These are phyloP conservation scores for Neodidymelliopsis sp. DNA, from an alignment of 2,329 filamentous ascomycete genomes.

Conservation along the genomic window DNA sequence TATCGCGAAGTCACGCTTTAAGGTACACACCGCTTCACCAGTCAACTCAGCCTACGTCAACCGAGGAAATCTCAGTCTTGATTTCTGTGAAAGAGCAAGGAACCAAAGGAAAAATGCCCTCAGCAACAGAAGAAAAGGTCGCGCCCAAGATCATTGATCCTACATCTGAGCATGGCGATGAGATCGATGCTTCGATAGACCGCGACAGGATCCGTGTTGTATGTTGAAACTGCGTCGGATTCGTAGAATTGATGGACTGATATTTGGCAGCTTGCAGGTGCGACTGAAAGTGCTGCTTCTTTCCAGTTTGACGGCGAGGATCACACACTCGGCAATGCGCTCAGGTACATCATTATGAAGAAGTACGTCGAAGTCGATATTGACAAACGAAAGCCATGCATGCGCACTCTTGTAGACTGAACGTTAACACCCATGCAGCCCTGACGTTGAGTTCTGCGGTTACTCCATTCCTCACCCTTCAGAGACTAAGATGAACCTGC, in stretches of 20 bases:
- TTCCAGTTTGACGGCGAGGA: slow-evolving; percentile 95
- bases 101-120: slow-evolving; percentile 26
- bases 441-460: slow-evolving; percentile 96
- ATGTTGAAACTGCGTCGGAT: slow-evolving; percentile 21
- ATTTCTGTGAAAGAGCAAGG: slow-evolving; percentile 18
- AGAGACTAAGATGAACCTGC: slow-evolving; percentile 93
- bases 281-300: slow-evolving; percentile 84
- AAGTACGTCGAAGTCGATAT: slow-evolving; percentile 72
- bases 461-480: slow-evolving; percentile 98
- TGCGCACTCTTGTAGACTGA: too few species aligned
- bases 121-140: slow-evolving; percentile 29
- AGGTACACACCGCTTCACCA: slow-evolving; percentile 4
- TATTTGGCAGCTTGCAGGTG: slow-evolving; percentile 75
- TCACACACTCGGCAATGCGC: slow-evolving; percentile 92
- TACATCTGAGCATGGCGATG: slow-evolving; percentile 34
- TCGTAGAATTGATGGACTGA: background rate
- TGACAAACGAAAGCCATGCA: too few species aligned
- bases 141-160: slow-evolving; percentile 33
- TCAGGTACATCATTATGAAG: slow-evolving; percentile 97
- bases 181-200: slow-evolving; percentile 46
- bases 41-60: background rate
- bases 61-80: too few species aligned
- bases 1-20: slow-evolving; percentile 30
- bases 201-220: slow-evolving; percentile 57
- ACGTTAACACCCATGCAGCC: slow-evolving; percentile 61